These are phyloP conservation scores for Exophiala bonariae DNA, from an alignment of 2,329 filamentous ascomycete genomes.

Conservation along the genomic window DNA sequence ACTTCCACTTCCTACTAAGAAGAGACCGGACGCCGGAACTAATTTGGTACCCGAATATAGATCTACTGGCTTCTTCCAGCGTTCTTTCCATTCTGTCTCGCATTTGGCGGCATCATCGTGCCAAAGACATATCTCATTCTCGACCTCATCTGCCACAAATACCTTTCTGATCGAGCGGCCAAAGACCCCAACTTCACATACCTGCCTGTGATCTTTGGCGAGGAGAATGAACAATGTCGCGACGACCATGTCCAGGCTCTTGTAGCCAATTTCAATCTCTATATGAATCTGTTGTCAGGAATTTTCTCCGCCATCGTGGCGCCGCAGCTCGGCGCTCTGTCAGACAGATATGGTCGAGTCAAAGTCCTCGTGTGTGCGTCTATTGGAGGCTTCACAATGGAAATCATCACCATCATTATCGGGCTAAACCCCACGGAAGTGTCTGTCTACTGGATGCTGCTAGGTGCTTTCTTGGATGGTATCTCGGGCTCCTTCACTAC, in stretches of 20 bases:
- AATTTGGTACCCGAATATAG: too few relatives aligned
- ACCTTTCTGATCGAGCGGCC: constrained; percentile 68
- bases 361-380: constrained; percentile 72
- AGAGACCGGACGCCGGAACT: too few relatives aligned
- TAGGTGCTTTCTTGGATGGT: constrained; percentile 78
- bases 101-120: constrained; percentile 81
- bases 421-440: constrained; percentile 72
- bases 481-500: constrained; percentile 86
- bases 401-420: constrained; percentile 75
- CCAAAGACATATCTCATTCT: constrained; percentile 87
- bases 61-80: constrained; percentile 81
- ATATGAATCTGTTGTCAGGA: constrained; percentile 72
- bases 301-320: constrained; percentile 76
- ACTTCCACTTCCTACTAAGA: constrained; percentile 14
- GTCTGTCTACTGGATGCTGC: constrained; percentile 74
- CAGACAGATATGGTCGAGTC: constrained; percentile 82
- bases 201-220: constrained; percentile 65
- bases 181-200: constrained; percentile 61
- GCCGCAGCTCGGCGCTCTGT: constrained; percentile 80
- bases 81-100: constrained; percentile 78
- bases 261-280: constrained; percentile 76
- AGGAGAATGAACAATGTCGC: constrained; percentile 75
- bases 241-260: constrained; percentile 74
- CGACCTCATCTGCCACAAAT: constrained; percentile 77
- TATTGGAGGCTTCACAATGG: constrained; percentile 70